phyloP scores from a whole-genome alignment of 2,329 filamentous ascomycete genomes.

The Penicillium sp. region DNA sequence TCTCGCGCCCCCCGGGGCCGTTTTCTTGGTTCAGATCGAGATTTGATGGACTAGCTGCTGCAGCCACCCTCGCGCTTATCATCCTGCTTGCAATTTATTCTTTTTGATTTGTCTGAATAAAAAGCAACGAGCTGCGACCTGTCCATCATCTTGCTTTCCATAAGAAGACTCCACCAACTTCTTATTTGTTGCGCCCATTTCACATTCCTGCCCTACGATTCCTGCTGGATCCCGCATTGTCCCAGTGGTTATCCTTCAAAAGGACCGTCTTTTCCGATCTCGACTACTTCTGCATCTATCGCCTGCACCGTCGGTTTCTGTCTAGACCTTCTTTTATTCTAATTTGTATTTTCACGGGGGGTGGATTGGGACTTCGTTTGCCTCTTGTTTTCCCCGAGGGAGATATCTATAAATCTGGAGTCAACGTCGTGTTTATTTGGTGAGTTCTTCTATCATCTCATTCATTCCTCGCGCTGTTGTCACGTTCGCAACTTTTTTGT shows the following conservation, averaged over 20 bases:
- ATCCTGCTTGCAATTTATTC: slow-evolving; percentile 13
- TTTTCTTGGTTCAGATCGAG: slow-evolving; percentile 26
- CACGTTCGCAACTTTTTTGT: neutral
- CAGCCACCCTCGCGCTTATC: slow-evolving; percentile 27
- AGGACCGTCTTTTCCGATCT: slow-evolving; percentile 37
- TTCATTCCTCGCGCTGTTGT: slow-evolving; percentile 18
- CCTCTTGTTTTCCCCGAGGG: slow-evolving; percentile 14
- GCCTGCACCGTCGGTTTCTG: slow-evolving; percentile 27
- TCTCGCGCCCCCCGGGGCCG: slow-evolving; percentile 11
- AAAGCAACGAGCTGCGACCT: slow-evolving; percentile 25
- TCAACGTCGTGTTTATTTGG: slow-evolving; percentile 23
- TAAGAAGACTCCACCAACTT: slow-evolving; percentile 8
- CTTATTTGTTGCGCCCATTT: slow-evolving; percentile 22
- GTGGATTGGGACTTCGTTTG: slow-evolving; percentile 26
- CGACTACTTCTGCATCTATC: slow-evolving; percentile 32
- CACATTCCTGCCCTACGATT: slow-evolving; percentile 34
- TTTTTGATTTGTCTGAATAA: slow-evolving; percentile 17
- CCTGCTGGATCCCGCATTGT: slow-evolving; percentile 26
- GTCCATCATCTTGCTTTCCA: slow-evolving; percentile 12
- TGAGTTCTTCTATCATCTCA: slow-evolving; percentile 19
- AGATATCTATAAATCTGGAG: slow-evolving; percentile 23
- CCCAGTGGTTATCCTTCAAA: slow-evolving; percentile 33
- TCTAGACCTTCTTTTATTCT: slow-evolving; percentile 20
- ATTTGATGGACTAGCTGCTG: slow-evolving; percentile 25
- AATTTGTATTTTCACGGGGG: slow-evolving; percentile 17